Conservation (phyloP, 2,329 filamentous ascomycete genomes). For the Pseudocercospora fijiensis region DNA sequence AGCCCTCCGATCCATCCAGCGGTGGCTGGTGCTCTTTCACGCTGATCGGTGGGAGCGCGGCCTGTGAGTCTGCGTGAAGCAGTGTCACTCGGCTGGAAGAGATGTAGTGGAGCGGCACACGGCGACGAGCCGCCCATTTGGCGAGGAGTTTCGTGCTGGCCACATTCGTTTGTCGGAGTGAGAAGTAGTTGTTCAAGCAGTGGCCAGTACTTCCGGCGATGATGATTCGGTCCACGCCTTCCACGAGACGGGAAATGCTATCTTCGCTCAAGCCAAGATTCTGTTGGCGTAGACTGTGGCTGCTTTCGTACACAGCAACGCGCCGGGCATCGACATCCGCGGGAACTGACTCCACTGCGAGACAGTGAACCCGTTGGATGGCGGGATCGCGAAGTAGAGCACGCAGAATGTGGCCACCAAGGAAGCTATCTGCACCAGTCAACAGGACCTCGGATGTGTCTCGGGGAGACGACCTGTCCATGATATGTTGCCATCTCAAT, state of each 20-base stretch:
- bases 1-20: constrained; percentile 19
- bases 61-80: constrained; percentile 11
- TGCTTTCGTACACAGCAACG: constrained; percentile 22
- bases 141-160: constrained; percentile 17
- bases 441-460: constrained; percentile 31
- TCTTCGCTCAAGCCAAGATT: constrained; percentile 44
- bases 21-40: constrained; percentile 10
- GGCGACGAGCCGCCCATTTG: constrained; percentile 12
- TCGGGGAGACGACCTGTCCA: neutral
- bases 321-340: constrained; percentile 41
- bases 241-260: constrained; percentile 35
- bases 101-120: constrained; percentile 29
- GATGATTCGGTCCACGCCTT: constrained; percentile 37
- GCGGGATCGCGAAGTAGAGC: constrained; percentile 37
- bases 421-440: constrained; percentile 46
- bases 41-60: constrained; percentile 16
- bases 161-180: constrained; percentile 32
- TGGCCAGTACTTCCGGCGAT: constrained; percentile 29
- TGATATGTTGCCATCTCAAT: neutral
- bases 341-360: constrained; percentile 41
- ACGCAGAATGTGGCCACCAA: constrained; percentile 43
- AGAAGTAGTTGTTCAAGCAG: constrained; percentile 35
- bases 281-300: constrained; percentile 14
- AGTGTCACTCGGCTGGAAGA: constrained; percentile 25
- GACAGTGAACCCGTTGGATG: constrained; percentile 46